Conservation (phyloP, 257 asterid genomes). For the Plantago major region DNA sequence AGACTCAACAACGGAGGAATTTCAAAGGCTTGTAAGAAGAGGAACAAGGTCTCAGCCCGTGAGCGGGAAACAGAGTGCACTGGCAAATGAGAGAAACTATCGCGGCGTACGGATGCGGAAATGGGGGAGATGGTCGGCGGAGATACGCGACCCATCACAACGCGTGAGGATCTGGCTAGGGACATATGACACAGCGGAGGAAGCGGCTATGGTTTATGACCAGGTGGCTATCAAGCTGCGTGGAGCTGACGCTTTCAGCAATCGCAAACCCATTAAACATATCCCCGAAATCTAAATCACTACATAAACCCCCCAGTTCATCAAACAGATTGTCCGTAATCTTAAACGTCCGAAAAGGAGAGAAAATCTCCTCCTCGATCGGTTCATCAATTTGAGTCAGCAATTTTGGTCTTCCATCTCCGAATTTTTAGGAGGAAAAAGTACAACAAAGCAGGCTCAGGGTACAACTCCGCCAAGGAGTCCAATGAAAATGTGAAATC, state of each 20-base stretch:
- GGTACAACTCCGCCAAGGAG: slow-evolving; percentile 45
- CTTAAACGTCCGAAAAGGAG: slow-evolving; percentile 38
- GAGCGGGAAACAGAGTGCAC: no score
- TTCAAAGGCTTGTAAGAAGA: slow-evolving; percentile 20
- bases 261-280: slow-evolving; percentile 38
- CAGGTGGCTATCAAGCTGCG: slow-evolving; percentile 79
- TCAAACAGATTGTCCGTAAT: slow-evolving; percentile 45
- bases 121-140: slow-evolving; percentile 95
- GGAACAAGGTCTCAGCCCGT: no score
- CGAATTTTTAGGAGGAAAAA: not conserved
- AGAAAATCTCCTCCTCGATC: slow-evolving; percentile 17
- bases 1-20: no score
- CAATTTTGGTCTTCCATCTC: slow-evolving; percentile 37
- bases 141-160: slow-evolving; percentile 73
- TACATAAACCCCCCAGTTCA: slow-evolving; percentile 31
- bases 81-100: slow-evolving; percentile 35
- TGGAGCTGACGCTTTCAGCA: slow-evolving; percentile 73
- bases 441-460: slow-evolving; percentile 19
- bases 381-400: slow-evolving; percentile 33
- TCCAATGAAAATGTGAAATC: slow-evolving; percentile 34
- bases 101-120: slow-evolving; percentile 83
- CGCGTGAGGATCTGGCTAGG: slow-evolving; percentile 87
- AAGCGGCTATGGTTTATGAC: slow-evolving; percentile 91
- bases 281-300: slow-evolving; percentile 23
- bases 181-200: slow-evolving; percentile 81